A percentile compares a stretch with the other conserved stretches of the same genome.
Evolutionary conservation across 345 rosid species (phyloP).

Genomic region (Populus simonii): DNA sequence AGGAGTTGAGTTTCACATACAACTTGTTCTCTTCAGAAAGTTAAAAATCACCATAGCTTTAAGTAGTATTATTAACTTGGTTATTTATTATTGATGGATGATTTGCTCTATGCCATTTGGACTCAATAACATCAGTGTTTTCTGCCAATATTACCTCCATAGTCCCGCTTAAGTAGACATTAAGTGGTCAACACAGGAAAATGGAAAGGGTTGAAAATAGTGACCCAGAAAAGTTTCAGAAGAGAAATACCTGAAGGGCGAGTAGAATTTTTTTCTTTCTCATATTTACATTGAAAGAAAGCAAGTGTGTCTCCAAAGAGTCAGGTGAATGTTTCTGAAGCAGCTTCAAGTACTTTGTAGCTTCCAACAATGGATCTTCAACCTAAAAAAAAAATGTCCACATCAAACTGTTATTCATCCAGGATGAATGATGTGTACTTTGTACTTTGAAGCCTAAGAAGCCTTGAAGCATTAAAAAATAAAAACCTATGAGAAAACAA

Average conservation of each 20-base stretch:
- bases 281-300: conserved; percentile 93
- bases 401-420: conserved; percentile 11
- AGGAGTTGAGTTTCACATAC: background rate
- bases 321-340: conserved; percentile 83
- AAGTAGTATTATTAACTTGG: background rate
- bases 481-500: background rate
- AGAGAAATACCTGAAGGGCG: conserved; percentile 75
- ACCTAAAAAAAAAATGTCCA: conserved; percentile 44
- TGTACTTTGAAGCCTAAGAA: background rate
- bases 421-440: conserved; percentile 5
- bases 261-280: conserved; percentile 87
- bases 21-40: background rate
- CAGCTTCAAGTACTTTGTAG: conserved; percentile 85
- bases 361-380: conserved; percentile 87
- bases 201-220: background rate
- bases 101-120: background rate
- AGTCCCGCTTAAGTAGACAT: background rate
- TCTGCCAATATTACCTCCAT: background rate
- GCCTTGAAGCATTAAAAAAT: background rate
- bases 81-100: background rate
- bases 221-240: background rate
- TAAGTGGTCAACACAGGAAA: background rate
- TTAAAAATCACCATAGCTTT: background rate
- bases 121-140: background rate
- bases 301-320: conserved; percentile 86